Conservation (phyloP, 441 rosid genomes). For the Erysimum cheiri region DNA sequence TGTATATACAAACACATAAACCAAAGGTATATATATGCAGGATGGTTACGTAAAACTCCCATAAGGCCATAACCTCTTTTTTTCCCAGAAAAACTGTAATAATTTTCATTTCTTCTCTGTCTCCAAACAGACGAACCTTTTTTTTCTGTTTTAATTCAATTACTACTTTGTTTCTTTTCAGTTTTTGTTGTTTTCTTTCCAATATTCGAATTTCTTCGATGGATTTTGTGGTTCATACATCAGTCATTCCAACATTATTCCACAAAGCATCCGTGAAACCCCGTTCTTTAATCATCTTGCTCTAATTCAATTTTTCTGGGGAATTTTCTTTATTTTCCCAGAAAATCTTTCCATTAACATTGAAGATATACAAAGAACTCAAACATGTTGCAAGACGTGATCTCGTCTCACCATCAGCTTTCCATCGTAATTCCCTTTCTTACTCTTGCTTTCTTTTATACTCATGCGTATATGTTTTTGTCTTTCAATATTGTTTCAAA, state of each 20-base stretch:
- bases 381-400: constrained; percentile 68
- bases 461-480: background rate
- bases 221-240: constrained; percentile 35
- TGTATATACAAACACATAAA: constrained; percentile 22
- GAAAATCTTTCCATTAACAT: constrained; percentile 13
- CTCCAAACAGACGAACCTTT: constrained; percentile 18
- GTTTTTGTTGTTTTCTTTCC: constrained; percentile 20
- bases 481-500: constrained; percentile 4
- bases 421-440: constrained; percentile 49
- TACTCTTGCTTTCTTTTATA: background rate
- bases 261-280: constrained; percentile 30
- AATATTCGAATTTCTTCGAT: constrained; percentile 26
- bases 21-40: constrained; percentile 27
- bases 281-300: constrained; percentile 13
- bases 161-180: constrained; percentile 26
- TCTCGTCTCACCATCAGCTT: constrained; percentile 59
- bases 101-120: constrained; percentile 22
- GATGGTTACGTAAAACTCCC: constrained; percentile 41
- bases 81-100: constrained; percentile 35
- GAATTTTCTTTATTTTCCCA: constrained; percentile 34
- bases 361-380: constrained; percentile 11
- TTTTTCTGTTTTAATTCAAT: constrained; percentile 12
- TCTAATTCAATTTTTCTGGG: constrained; percentile 3
- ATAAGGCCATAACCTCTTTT: constrained; percentile 25
- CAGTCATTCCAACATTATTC: constrained; percentile 30